A percentile compares a stretch with the other conserved stretches of the same genome.
phyloP scores from a whole-genome alignment of 768 basidiomycete species.

The Mycena chlorophos region DNA sequence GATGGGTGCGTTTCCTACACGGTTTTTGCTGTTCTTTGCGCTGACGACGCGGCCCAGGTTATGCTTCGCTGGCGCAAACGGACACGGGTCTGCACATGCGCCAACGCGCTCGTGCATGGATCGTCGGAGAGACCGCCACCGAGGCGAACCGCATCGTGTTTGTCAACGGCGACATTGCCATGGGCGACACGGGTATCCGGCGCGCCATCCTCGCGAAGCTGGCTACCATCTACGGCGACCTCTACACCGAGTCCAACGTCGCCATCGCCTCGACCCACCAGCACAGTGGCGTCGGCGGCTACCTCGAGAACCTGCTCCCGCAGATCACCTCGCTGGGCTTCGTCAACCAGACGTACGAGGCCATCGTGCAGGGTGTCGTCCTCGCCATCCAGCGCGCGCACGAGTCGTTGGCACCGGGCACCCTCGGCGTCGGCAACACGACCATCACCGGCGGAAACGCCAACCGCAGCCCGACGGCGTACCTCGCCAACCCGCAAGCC shows the following conservation, averaged over 20 bases:
- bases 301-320: slow-evolving; percentile 75
- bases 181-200: slow-evolving; percentile 78
- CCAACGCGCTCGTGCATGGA: slow-evolving; percentile 74
- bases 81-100: slow-evolving; percentile 80
- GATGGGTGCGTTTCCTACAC: slow-evolving; percentile 50
- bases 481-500: slow-evolving; percentile 69
- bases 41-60: slow-evolving; percentile 34
- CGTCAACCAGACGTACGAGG: slow-evolving; percentile 68
- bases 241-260: slow-evolving; percentile 71
- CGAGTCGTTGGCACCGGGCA: slow-evolving; percentile 56
- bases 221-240: slow-evolving; percentile 53
- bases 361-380: slow-evolving; percentile 70
- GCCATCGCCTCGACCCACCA: slow-evolving; percentile 74
- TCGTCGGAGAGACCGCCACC: slow-evolving; percentile 61
- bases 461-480: slow-evolving; percentile 76
- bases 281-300: slow-evolving; percentile 69
- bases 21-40: background rate
- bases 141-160: slow-evolving; percentile 66
- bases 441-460: slow-evolving; percentile 68
- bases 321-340: slow-evolving; percentile 76
- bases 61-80: slow-evolving; percentile 62
- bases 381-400: slow-evolving; percentile 70
- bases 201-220: slow-evolving; percentile 64
- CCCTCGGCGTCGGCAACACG: slow-evolving; percentile 64
- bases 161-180: slow-evolving; percentile 81